Conservation (phyloP, 1,284 basidiomycete genomes). For the Nidula niveotomentosa region DNA sequence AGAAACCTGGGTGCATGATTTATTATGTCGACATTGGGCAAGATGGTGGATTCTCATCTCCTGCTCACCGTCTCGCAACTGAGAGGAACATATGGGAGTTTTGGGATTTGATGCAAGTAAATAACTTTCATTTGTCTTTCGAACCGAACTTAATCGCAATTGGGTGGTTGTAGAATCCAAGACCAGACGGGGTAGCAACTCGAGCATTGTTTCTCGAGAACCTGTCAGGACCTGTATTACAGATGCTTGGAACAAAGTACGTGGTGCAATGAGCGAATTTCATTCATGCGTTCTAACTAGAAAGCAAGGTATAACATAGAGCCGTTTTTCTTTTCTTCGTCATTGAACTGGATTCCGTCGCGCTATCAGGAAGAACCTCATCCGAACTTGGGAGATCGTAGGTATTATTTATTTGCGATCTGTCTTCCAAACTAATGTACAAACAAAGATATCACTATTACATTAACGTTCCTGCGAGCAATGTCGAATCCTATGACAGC, state of each 20-base stretch:
- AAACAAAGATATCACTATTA: slow-evolving; percentile 44
- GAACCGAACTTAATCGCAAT: neutral
- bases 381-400: slow-evolving; percentile 37
- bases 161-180: slow-evolving; percentile 13
- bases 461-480: slow-evolving; percentile 37
- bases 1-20: slow-evolving; percentile 23
- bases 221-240: slow-evolving; percentile 40
- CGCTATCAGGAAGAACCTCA: slow-evolving; percentile 40
- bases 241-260: slow-evolving; percentile 49
- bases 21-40: slow-evolving; percentile 32
- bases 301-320: slow-evolving; percentile 40
- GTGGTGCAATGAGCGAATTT: slow-evolving; percentile 7
- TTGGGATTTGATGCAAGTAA: slow-evolving; percentile 25
- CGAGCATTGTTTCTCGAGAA: slow-evolving; percentile 44
- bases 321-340: slow-evolving; percentile 53
- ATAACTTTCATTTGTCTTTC: neutral
- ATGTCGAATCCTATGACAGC: slow-evolving; percentile 20
- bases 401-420: too few relatives aligned
- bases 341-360: slow-evolving; percentile 47
- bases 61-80: slow-evolving; percentile 8
- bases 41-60: slow-evolving; percentile 24
- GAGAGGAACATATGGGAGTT: slow-evolving; percentile 17
- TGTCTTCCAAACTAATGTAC: too few relatives aligned
- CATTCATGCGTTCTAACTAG: too few relatives aligned
- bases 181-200: slow-evolving; percentile 25